These are phyloP conservation scores for Plantago lanceolata DNA, from an alignment of 305 asterid genomes.

Conservation along the genomic window DNA sequence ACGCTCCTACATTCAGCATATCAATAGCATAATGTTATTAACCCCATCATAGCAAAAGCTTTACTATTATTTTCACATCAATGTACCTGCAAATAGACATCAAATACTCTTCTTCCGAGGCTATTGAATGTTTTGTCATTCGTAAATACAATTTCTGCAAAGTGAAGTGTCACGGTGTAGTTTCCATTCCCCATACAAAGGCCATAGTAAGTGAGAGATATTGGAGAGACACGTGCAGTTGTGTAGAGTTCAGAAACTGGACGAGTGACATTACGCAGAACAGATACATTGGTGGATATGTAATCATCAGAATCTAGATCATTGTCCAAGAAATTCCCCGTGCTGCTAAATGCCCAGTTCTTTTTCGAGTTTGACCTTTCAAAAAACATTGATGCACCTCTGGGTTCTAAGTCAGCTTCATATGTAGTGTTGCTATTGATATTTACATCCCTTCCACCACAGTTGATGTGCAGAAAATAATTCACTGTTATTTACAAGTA, in stretches of 20 bases:
- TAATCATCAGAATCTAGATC: slow-evolving; percentile 62
- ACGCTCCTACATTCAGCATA: slow-evolving; percentile 45
- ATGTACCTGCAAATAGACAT: slow-evolving; percentile 86
- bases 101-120: slow-evolving; percentile 80
- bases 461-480: slow-evolving; percentile 64
- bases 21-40: slow-evolving; percentile 10
- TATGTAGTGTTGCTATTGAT: slow-evolving; percentile 31
- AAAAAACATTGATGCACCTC: slow-evolving; percentile 80
- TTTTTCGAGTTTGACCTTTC: slow-evolving; percentile 27
- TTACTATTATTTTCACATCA: background rate
- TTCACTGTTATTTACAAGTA: slow-evolving; percentile 37
- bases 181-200: slow-evolving; percentile 73
- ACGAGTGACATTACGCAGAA: slow-evolving; percentile 30
- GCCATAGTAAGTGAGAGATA: slow-evolving; percentile 88
- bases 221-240: slow-evolving; percentile 75
- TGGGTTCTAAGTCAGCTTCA: slow-evolving; percentile 63
- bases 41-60: background rate
- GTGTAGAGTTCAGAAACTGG: slow-evolving; percentile 45
- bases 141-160: slow-evolving; percentile 75
- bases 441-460: slow-evolving; percentile 65
- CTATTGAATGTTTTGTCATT: slow-evolving; percentile 65
- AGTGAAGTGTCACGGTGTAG: slow-evolving; percentile 79
- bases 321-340: slow-evolving; percentile 87
- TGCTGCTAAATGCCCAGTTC: slow-evolving; percentile 98
- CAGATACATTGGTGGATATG: slow-evolving; percentile 43